A percentile compares a stretch with the other conserved stretches of the same genome.
Evolutionary conservation across 164 flowering plant species (phyloP).

Genomic region (Stephania cephalantha): DNA sequence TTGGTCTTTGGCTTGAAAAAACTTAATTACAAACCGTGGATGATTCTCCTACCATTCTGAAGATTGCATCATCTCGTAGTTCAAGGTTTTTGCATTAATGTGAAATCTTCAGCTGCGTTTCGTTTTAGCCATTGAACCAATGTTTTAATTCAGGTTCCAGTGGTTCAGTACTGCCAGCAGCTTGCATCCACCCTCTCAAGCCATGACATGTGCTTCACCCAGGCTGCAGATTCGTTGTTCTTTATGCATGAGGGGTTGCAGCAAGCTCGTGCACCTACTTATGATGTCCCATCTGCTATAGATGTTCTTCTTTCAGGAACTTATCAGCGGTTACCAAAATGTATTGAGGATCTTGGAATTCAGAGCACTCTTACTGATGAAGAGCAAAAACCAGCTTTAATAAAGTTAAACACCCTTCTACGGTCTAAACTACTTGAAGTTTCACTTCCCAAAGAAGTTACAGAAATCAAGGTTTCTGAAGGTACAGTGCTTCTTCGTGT

Average conservation of each 20-base stretch:
- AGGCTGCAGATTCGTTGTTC: slow-evolving; percentile 92
- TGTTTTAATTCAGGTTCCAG: slow-evolving; percentile 68
- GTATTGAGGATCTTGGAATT: slow-evolving; percentile 76
- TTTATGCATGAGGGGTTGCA: slow-evolving; percentile 97
- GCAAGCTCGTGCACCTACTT: slow-evolving; percentile 96
- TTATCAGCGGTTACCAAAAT: slow-evolving; percentile 84
- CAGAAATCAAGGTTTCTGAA: slow-evolving; percentile 72
- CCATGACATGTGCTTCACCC: slow-evolving; percentile 95
- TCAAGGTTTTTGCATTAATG: too few relatives aligned
- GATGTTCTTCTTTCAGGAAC: slow-evolving; percentile 80
- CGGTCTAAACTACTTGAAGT: slow-evolving; percentile 81
- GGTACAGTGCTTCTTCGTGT: slow-evolving; percentile 78
- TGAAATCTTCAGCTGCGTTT: background rate
- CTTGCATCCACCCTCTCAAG: slow-evolving; percentile 85
- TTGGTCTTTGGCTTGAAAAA: too few relatives aligned
- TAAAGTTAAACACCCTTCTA: slow-evolving; percentile 70
- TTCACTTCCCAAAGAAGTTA: slow-evolving; percentile 68
- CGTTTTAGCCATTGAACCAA: background rate
- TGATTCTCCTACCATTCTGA: background rate
- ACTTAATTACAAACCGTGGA: too few relatives aligned
- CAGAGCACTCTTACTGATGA: slow-evolving; percentile 54
- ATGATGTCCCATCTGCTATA: slow-evolving; percentile 95
- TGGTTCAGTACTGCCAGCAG: slow-evolving; percentile 92
- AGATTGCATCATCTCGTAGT: background rate
- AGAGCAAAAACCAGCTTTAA: slow-evolving; percentile 68